A percentile compares a stretch with the other conserved stretches of the same genome.
Conservation (phyloP, 129 eudicot genomes). For the Sambucus nigra region DNA sequence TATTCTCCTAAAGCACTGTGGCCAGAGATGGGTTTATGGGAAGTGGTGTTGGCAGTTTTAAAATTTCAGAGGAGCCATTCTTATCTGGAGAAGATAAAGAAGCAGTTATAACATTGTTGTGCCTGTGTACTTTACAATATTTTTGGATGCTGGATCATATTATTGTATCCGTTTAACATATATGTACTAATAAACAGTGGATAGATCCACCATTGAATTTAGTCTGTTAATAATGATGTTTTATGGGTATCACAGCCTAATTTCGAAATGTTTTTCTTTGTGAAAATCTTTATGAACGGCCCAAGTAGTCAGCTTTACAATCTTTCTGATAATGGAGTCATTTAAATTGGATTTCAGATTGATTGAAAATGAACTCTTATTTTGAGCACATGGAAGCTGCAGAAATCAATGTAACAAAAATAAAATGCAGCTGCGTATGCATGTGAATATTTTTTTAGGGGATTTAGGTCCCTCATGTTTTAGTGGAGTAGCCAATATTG, state of each 20-base stretch:
- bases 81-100: constrained; percentile 44
- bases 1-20: constrained; percentile 45
- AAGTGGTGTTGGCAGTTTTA: constrained; percentile 49
- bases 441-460: background rate
- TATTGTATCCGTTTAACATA: background rate
- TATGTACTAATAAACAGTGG: too few species aligned
- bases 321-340: too few species aligned
- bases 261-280: too few species aligned
- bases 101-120: constrained; percentile 23
- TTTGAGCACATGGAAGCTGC: background rate
- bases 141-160: background rate
- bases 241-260: too few species aligned
- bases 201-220: too few species aligned
- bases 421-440: background rate
- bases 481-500: background rate
- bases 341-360: too few species aligned
- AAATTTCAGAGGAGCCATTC: constrained; percentile 32
- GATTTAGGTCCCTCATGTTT: background rate
- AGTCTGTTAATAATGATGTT: too few species aligned
- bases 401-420: too few species aligned
- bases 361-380: background rate
- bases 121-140: background rate
- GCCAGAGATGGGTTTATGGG: constrained; percentile 61
- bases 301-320: too few species aligned
- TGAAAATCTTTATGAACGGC: too few species aligned